Percentiles rank a stretch among this genome's conserved stretches.
Evolutionary conservation across 2,329 filamentous ascomycete genomes (phyloP).

Genomic region (Colletotrichum sp.): DNA sequence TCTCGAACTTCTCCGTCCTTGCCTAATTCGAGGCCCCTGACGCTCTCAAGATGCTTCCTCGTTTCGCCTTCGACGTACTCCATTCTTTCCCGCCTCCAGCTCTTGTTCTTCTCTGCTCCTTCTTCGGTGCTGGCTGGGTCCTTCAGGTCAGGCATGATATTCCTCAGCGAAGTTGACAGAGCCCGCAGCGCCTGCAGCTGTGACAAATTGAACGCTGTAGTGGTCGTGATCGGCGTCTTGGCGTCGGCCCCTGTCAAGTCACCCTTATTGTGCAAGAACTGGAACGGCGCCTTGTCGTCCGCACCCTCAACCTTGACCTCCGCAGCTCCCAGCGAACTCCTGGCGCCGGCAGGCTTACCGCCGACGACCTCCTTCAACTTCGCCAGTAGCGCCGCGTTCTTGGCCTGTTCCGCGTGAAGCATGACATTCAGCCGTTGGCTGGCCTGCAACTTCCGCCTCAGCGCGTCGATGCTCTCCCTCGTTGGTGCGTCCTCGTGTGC

Average conservation of each 20-base stretch:
- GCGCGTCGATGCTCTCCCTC: conserved; percentile 71
- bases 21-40: conserved; percentile 70
- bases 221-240: conserved; percentile 67
- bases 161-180: conserved; percentile 64
- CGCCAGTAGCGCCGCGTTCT: conserved; percentile 73
- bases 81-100: conserved; percentile 73
- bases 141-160: conserved; percentile 68
- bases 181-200: conserved; percentile 82
- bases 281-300: conserved; percentile 43
- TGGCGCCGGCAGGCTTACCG: conserved; percentile 26
- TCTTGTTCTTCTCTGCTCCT: conserved; percentile 45
- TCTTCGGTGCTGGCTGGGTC: conserved; percentile 24
- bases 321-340: conserved; percentile 16
- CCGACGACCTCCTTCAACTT: conserved; percentile 60
- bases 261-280: conserved; percentile 62
- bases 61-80: conserved; percentile 86
- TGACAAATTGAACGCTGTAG: conserved; percentile 78
- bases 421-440: conserved; percentile 76
- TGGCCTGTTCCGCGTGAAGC: conserved; percentile 71
- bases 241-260: conserved; percentile 56
- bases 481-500: conserved; percentile 40
- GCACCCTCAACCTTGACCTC: conserved; percentile 27
- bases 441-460: conserved; percentile 77
- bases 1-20: conserved; percentile 66
- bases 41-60: conserved; percentile 74